Conservation (phyloP, 164 flowering plant species). For the Hamamelis virginiana region DNA sequence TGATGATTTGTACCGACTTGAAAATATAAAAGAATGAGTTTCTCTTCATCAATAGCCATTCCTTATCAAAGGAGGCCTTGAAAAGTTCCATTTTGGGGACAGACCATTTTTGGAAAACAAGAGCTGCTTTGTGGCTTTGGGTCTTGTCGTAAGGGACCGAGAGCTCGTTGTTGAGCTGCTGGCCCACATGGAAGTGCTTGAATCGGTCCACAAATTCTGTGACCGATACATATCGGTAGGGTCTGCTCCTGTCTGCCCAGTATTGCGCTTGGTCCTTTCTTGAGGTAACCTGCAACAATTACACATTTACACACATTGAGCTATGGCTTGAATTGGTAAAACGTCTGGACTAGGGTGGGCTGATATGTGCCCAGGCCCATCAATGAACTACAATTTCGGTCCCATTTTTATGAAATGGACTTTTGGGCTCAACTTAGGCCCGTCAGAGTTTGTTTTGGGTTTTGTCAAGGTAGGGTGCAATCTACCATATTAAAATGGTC, state of each 20-base stretch:
- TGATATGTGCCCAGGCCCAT: background rate
- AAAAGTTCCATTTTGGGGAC: constrained; percentile 69
- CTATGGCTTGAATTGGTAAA: background rate
- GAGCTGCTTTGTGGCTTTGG: constrained; percentile 71
- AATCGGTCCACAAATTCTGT: constrained; percentile 64
- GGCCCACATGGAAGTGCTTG: constrained; percentile 79
- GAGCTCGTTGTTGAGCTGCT: constrained; percentile 60
- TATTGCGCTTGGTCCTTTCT: constrained; percentile 92
- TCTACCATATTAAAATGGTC: background rate
- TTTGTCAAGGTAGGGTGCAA: background rate
- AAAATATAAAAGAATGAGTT: constrained; percentile 83
- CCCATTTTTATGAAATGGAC: too few relatives aligned
- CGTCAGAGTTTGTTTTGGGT: background rate
- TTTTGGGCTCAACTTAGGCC: background rate
- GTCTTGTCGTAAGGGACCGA: constrained; percentile 62
- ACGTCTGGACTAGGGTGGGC: background rate
- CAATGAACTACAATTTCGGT: background rate
- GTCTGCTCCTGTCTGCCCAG: constrained; percentile 68
- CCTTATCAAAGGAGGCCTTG: constrained; percentile 71
- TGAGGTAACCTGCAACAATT: constrained; percentile 69
- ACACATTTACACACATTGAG: background rate
- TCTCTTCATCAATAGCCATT: constrained; percentile 73
- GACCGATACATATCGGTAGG: constrained; percentile 72
- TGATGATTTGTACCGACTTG: constrained; percentile 74
- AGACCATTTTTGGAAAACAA: constrained; percentile 56